Conservation (phyloP, 2,329 filamentous ascomycete species). For the Cercospora zeae-maydis region DNA sequence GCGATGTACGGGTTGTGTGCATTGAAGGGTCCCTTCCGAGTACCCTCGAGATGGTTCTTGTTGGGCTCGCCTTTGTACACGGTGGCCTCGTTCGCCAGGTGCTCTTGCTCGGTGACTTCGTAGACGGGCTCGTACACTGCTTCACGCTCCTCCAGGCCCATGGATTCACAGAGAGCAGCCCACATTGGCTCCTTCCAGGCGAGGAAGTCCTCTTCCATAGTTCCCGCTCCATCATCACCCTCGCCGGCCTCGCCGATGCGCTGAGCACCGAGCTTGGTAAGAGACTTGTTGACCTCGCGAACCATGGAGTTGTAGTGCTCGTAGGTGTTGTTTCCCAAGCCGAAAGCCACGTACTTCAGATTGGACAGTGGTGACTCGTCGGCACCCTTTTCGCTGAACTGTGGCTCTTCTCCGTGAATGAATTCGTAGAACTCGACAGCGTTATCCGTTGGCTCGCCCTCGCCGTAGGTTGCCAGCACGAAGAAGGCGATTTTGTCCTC, state of each 20-base stretch:
- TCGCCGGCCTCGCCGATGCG: slow-evolving; percentile 86
- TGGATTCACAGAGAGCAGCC: slow-evolving; percentile 73
- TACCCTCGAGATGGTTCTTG: slow-evolving; percentile 79
- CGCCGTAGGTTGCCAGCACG: slow-evolving; percentile 93
- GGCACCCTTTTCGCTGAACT: slow-evolving; percentile 68
- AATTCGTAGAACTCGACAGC: slow-evolving; percentile 99
- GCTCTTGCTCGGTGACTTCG: slow-evolving; percentile 65
- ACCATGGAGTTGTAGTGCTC: slow-evolving; percentile 99
- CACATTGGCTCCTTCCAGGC: slow-evolving; percentile 99
- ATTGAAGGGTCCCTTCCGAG: slow-evolving; percentile 84
- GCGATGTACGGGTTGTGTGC: slow-evolving; percentile 86
- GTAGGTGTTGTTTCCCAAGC: slow-evolving; percentile 98
- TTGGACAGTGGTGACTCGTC: slow-evolving; percentile 72
- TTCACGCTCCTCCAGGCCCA: slow-evolving; percentile 91
- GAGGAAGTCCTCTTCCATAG: slow-evolving; percentile 99
- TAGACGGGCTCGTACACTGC: slow-evolving; percentile 94
- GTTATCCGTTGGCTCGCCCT: slow-evolving; percentile 97
- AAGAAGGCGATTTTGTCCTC: slow-evolving; percentile 92
- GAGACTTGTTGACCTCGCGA: slow-evolving; percentile 76
- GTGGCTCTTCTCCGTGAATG: slow-evolving; percentile 73
- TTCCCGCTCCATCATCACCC: slow-evolving; percentile 95
- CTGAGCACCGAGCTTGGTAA: slow-evolving; percentile 77
- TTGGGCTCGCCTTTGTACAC: slow-evolving; percentile 90
- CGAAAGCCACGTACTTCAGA: slow-evolving; percentile 91
- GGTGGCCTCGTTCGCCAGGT: slow-evolving; percentile 67